Base-by-base conservation (phyloP, 1,139 yeast species). In the Blastobotrys malaysiensis region DNA sequence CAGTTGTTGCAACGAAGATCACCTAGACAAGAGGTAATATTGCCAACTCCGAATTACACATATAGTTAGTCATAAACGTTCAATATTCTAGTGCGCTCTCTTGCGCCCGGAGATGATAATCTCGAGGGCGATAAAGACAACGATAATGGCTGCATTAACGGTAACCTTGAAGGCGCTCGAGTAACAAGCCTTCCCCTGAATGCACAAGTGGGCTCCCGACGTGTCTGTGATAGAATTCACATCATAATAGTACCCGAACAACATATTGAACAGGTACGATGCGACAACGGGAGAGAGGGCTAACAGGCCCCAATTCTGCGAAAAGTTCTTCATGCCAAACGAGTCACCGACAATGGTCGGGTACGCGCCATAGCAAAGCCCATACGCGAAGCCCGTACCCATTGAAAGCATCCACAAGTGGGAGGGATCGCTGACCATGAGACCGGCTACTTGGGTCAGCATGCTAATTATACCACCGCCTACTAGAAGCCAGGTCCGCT, bases 331-430 rank as follows among this genome's bases (percentile, higher is more conserved):
- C 64, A 88, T 79, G 22, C 91, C 91, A 71, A 88, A 88, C 13
- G 82, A 73, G 61, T 89, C 96, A 1, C 93, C 83, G 26, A 87
- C 75, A 21, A 88, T 81, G 1, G 93, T 86, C 0, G 96, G 96
- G 67, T 82, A 86, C 5, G 89, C 78, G 0, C 96, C 93, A 68
- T 86, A 88, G 52, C 85, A 75, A 51, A 86, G 77, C 0, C 97
- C 97, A 70, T 88, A 89, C n/a, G 89, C 83, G 49, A 78, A 73
- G 0, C 96, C 96, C 53, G 84, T 79, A 5, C 82, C 66, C 31
- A 79, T 70, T 0, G 93, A 84, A n/a, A 84, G 75, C 1, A 78
- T 48, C 65, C 80, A 74, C 50, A 82, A 63, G 57, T 70, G 66
- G 22, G 76, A 70, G 1, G 74, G 61, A 55, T 68, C 59, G 57